Conservation (phyloP, 169 alveolate species). For the Eimeria maxima region DNA sequence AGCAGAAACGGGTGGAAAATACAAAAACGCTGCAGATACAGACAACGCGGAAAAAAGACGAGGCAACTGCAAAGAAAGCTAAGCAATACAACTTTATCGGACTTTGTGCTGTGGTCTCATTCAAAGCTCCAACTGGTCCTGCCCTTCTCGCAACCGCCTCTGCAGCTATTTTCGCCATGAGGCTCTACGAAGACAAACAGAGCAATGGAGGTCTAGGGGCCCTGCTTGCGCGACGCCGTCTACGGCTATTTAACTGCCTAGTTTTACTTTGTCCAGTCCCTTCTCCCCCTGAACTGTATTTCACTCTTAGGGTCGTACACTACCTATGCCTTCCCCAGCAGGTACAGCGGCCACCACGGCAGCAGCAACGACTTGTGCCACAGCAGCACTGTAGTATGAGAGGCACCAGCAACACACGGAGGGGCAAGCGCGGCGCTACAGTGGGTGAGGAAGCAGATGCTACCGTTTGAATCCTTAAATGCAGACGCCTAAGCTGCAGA, state of each 20-base stretch:
- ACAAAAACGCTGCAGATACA: background rate
- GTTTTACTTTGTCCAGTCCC: background rate
- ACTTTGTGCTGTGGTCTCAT: background rate
- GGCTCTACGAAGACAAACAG: background rate
- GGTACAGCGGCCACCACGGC: background rate
- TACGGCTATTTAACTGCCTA: background rate
- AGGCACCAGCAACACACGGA: background rate
- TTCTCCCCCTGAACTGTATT: background rate
- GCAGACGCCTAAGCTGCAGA: background rate
- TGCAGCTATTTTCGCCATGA: constrained; percentile 14
- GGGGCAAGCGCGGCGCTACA: background rate
- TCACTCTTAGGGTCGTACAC: background rate
- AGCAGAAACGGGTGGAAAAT: background rate
- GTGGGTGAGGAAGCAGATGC: background rate
- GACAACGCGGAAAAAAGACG: background rate
- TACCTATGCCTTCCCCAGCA: background rate
- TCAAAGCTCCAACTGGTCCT: background rate
- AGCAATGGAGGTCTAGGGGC: background rate
- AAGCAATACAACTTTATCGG: background rate
- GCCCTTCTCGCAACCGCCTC: constrained; percentile 19
- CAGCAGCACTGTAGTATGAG: background rate
- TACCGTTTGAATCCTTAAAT: constrained; percentile 34
- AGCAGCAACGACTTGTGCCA: background rate
- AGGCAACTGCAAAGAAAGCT: background rate
- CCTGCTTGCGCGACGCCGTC: background rate